Percentiles rank a stretch among this genome's conserved stretches.
Conservation (phyloP, 805 yeast species). For the Metschnikowia peoriensis region DNA sequence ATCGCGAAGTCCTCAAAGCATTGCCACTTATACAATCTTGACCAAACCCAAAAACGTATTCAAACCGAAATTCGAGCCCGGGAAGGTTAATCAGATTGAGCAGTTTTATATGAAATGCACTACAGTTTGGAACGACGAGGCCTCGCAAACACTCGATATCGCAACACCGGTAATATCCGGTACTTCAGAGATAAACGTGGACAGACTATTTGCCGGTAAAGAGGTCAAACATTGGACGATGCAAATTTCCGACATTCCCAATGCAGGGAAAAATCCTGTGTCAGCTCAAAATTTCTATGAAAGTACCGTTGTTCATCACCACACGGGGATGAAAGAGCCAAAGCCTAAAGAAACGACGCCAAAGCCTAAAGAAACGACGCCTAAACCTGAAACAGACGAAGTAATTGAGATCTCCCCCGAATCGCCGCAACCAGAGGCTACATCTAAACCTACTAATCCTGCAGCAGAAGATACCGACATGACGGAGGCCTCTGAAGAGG, state of each 20-base stretch:
- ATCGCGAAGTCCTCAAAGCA: slow-evolving; percentile 39
- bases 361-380: neutral
- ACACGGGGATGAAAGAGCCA: slow-evolving; percentile 26
- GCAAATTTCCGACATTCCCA: slow-evolving; percentile 69
- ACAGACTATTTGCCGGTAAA: slow-evolving; percentile 28
- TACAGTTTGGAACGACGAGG: slow-evolving; percentile 44
- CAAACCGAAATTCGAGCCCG: slow-evolving; percentile 53
- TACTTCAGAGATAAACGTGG: slow-evolving; percentile 23
- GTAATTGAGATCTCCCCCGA: neutral
- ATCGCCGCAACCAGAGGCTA: neutral
- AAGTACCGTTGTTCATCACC: slow-evolving; percentile 51
- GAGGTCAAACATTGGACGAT: slow-evolving; percentile 53
- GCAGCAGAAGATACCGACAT: slow-evolving; percentile 1
- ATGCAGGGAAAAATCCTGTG: slow-evolving; percentile 66
- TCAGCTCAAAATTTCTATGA: slow-evolving; percentile 65
- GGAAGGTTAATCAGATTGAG: slow-evolving; percentile 57
- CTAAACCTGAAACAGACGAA: neutral
- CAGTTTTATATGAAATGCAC: slow-evolving; percentile 51
- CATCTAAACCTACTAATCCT: neutral
- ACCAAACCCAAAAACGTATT: slow-evolving; percentile 51
- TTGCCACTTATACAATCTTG: slow-evolving; percentile 48
- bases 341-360: neutral
- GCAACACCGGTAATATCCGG: slow-evolving; percentile 25
- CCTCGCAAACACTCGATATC: slow-evolving; percentile 23
- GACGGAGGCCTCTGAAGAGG: neutral